Evolutionary conservation across 1,139 yeast genomes (phyloP).

Genomic region (Diutina mesorugosa): DNA sequence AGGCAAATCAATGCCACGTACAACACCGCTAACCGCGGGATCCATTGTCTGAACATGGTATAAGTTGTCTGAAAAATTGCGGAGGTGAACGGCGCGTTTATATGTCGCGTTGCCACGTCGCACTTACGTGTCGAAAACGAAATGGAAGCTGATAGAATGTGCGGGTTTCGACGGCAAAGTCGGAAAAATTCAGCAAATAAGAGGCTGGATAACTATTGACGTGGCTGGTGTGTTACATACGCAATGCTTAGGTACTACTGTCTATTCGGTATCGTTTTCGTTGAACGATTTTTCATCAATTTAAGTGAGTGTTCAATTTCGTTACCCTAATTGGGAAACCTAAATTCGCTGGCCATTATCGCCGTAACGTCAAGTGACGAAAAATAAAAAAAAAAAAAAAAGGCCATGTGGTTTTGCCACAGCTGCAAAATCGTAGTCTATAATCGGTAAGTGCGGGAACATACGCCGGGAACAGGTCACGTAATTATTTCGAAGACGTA

Average conservation of each 20-base stretch:
- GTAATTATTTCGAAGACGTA: neutral
- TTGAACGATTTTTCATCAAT: too few relatives aligned
- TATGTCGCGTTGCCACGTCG: slow-evolving; percentile 1
- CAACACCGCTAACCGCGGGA: slow-evolving; percentile 2
- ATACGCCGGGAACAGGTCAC: neutral
- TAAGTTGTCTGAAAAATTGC: neutral
- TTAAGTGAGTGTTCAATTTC: neutral
- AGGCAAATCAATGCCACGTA: slow-evolving; percentile 2
- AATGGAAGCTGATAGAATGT: neutral
- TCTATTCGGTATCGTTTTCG: too few relatives aligned
- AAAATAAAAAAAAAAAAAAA: too few relatives aligned
- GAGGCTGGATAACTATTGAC: neutral
- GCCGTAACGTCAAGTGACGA: neutral
- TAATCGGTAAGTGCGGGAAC: neutral
- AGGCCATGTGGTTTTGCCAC: neutral
- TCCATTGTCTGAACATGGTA: slow-evolving; percentile 2
- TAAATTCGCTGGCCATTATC: neutral
- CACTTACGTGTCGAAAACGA: slow-evolving; percentile 2
- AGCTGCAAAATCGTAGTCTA: neutral
- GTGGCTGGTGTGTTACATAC: neutral
- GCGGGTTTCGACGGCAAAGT: neutral
- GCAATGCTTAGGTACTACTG: too few relatives aligned
- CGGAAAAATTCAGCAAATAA: neutral
- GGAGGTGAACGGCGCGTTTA: neutral
- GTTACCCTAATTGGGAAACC: neutral